Conservation (phyloP, 2,329 filamentous ascomycete species). For the Pseudopithomyces maydicus region DNA sequence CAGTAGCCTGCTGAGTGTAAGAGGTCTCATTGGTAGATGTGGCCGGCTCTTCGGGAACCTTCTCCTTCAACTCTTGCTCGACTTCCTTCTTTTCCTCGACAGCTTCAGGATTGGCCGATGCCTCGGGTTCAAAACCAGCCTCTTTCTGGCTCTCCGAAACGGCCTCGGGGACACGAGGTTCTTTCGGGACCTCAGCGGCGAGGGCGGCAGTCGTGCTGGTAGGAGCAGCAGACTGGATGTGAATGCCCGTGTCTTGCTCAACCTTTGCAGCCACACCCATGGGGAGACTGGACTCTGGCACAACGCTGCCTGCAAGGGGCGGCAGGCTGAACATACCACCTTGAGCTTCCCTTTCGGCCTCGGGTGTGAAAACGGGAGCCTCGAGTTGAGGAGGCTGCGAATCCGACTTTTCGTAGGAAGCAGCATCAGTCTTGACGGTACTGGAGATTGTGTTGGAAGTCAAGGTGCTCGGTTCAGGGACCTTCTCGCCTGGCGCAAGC, state of each 20-base stretch:
- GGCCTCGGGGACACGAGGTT: constrained; percentile 59
- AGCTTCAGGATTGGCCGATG: constrained; percentile 67
- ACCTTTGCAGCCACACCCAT: constrained; percentile 58
- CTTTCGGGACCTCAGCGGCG: constrained; percentile 51
- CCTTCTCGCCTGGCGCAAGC: constrained; percentile 77
- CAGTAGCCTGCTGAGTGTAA: constrained; percentile 17
- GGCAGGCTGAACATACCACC: constrained; percentile 54
- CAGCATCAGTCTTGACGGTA: constrained; percentile 65
- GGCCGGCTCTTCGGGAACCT: constrained; percentile 64
- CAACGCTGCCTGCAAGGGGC: constrained; percentile 64
- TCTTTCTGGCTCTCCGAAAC: constrained; percentile 75
- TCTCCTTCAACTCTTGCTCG: constrained; percentile 72
- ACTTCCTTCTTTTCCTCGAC: constrained; percentile 73
- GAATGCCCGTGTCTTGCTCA: constrained; percentile 45
- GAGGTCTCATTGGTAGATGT: constrained; percentile 53
- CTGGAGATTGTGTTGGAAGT: constrained; percentile 73
- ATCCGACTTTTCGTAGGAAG: constrained; percentile 83
- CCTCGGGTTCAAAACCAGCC: constrained; percentile 68
- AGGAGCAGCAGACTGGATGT: constrained; percentile 50
- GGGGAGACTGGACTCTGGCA: constrained; percentile 82
- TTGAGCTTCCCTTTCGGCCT: constrained; percentile 49
- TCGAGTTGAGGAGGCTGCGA: constrained; percentile 54
- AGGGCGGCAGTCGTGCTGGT: constrained; percentile 53
- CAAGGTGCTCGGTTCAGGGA: constrained; percentile 70
- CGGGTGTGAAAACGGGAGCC: constrained; percentile 51